These are phyloP conservation scores for Acacia crassicarpa DNA, from an alignment of 306 rosid species.

Conservation along the genomic window DNA sequence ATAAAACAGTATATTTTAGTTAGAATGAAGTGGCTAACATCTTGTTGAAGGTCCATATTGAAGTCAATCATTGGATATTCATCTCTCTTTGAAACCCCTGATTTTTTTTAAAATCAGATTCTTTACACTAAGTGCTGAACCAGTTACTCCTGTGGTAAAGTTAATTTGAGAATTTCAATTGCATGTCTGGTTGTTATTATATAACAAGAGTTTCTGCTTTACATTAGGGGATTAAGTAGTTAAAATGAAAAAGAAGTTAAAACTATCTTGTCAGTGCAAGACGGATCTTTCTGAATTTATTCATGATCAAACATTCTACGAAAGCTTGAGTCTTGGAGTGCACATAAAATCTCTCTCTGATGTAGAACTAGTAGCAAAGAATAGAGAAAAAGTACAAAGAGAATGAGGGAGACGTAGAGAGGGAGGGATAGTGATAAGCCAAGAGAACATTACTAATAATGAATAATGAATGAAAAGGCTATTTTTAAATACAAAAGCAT, in stretches of 20 bases:
- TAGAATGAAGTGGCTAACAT: conserved; percentile 4
- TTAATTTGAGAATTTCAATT: background rate
- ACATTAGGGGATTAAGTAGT: background rate
- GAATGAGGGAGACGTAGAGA: background rate
- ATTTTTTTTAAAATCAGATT: background rate
- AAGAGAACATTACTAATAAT: background rate
- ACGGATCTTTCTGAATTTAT: background rate
- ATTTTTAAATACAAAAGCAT: background rate
- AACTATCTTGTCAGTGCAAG: conserved; percentile 20
- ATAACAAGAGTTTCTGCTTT: background rate
- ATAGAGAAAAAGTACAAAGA: background rate
- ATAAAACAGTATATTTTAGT: background rate
- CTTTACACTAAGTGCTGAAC: background rate
- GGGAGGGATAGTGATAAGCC: background rate
- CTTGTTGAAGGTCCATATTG: conserved; percentile 6
- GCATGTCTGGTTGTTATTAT: background rate
- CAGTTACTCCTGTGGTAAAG: background rate
- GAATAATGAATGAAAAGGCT: background rate
- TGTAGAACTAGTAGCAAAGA: background rate
- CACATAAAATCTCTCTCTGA: background rate
- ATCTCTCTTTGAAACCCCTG: background rate
- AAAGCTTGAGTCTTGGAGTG: background rate
- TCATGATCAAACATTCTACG: background rate
- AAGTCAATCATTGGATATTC: background rate
- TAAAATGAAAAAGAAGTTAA: background rate